Percentiles rank a stretch among this genome's conserved stretches.
These are phyloP conservation scores for Neltuma alba DNA, from an alignment of 306 rosid genomes.

Conservation along the genomic window DNA sequence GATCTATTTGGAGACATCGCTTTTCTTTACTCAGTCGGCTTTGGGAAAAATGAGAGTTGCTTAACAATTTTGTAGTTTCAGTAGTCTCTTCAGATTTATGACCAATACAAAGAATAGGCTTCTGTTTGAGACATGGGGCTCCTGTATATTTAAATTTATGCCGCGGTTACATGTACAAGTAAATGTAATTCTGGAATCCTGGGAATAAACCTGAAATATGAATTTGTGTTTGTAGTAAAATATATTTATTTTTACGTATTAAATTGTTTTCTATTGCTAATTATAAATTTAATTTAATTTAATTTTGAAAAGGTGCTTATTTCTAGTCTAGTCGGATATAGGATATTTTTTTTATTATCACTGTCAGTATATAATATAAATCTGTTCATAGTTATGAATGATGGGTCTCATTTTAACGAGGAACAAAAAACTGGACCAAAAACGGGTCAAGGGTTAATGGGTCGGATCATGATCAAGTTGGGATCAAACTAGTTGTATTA, in stretches of 20 bases:
- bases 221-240: background rate
- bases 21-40: background rate
- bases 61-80: slow-evolving; percentile 33
- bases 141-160: background rate
- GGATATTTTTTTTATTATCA: no score
- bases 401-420: no score
- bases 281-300: no score
- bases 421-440: no score
- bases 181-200: background rate
- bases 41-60: slow-evolving; percentile 17
- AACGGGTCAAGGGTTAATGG: no score
- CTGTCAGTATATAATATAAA: no score
- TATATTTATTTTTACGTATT: background rate
- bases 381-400: no score
- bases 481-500: no score
- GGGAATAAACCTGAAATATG: background rate
- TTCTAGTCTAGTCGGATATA: no score
- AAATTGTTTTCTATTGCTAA: background rate
- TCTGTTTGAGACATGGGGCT: background rate
- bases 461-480: no score
- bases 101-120: background rate
- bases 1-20: slow-evolving; percentile 21
- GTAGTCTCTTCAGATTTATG: slow-evolving; percentile 2
- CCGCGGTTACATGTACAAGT: background rate
- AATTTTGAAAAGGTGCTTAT: no score